Conservation (phyloP, 2,329 filamentous ascomycete species). For the Canariomyces notabilis region DNA sequence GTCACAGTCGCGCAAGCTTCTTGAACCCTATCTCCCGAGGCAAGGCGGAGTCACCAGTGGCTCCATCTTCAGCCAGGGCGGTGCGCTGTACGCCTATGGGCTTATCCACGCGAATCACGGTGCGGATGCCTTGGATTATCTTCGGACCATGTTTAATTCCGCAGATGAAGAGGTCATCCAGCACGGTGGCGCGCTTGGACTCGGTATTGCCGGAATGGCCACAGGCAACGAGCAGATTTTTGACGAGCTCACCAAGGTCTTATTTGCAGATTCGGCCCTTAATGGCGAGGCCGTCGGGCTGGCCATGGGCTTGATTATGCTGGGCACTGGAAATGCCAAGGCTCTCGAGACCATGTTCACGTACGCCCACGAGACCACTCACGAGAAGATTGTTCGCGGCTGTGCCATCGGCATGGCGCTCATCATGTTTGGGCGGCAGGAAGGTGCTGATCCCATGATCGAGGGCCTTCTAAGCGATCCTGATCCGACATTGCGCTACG, state of each 20-base stretch:
- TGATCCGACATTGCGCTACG: slow-evolving; percentile 88
- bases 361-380: slow-evolving; percentile 95
- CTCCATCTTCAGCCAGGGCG: slow-evolving; percentile 92
- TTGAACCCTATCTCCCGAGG: slow-evolving; percentile 90
- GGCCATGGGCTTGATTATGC: slow-evolving; percentile 95
- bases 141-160: slow-evolving; percentile 67
- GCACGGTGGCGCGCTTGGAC: slow-evolving; percentile 88
- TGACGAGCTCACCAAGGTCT: slow-evolving; percentile 79
- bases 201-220: slow-evolving; percentile 97
- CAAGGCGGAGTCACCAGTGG: slow-evolving; percentile 68
- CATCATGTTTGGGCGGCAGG: slow-evolving; percentile 96
- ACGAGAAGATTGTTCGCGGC: slow-evolving; percentile 97
- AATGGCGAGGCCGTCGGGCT: slow-evolving; percentile 96
- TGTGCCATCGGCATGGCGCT: slow-evolving; percentile 94
- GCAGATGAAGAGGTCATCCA: slow-evolving; percentile 90
- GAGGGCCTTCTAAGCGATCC: slow-evolving; percentile 89
- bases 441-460: slow-evolving; percentile 90
- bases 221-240: slow-evolving; percentile 88
- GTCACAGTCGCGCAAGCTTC: slow-evolving; percentile 83
- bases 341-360: slow-evolving; percentile 95
- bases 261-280: slow-evolving; percentile 90
- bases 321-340: slow-evolving; percentile 93
- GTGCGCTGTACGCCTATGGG: slow-evolving; percentile 90
- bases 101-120: slow-evolving; percentile 97
- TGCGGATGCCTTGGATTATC: slow-evolving; percentile 77